Evolutionary conservation across 1,284 basidiomycete genomes (phyloP), one percentile per base, ranked within the genome.

Genomic region (Inonotus hispidus): DNA sequence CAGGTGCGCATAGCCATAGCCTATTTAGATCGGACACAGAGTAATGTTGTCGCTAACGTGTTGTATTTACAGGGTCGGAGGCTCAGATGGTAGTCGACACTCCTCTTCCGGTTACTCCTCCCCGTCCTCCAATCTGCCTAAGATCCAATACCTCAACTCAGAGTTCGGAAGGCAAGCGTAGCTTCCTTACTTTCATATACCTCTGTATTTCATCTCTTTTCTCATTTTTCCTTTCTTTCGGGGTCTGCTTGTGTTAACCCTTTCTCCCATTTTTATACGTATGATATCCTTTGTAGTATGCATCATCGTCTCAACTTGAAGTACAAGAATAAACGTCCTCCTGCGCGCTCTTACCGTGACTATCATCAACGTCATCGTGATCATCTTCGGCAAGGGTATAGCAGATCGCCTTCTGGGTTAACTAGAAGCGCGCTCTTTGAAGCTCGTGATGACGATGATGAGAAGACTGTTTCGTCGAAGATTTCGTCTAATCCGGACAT

Each of bases 1-100:
- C 7, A 81, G 87, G 88, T 84, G 72, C 60, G 67, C 43, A 32
- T 10, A 25, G 14, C 19, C 10, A 7, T 25, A 14, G 2, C 47
- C 21, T 49, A 8, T 3, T 8, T 32, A 32, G 32, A n/a, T n/a
- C n/a, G n/a, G n/a, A n/a, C n/a, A n/a, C n/a, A n/a, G n/a, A n/a
- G 32, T 32, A 32, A 32, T 8, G 8, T 4, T 32, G 32, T 32
- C 13, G 7, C 41, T 43, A 2, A 43, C 19, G n/a, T 32, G 11
- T 43, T 21, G 1, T n/a, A 43, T 10, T n/a, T 43, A 14, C n/a
- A 43, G 41, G 41, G 55, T 25, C 6, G 55, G 55, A 57, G 32
- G 39, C 19, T 45, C 55, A n/a, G 39, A 43, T 8, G 25, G 38
- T 23, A 38, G 55, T 27, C 41, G 41, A n/a, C n/a, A 41, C 13